Percentiles rank a stretch among this genome's conserved stretches.
These are phyloP conservation scores for Favolaschia claudopus DNA, from an alignment of 768 basidiomycete genomes.

Conservation along the genomic window DNA sequence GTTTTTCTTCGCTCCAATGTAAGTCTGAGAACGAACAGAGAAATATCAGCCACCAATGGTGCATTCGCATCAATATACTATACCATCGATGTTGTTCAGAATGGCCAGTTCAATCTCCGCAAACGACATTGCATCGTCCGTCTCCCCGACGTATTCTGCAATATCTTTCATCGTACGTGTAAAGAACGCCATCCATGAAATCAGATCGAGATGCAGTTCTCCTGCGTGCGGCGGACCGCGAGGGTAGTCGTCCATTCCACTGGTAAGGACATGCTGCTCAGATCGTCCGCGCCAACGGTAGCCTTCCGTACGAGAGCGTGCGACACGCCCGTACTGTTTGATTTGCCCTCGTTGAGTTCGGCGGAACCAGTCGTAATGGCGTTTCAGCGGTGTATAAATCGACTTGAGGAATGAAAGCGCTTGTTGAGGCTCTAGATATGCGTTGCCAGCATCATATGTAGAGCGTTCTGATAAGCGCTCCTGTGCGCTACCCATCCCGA, in stretches of 20 bases:
- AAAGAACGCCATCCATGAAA: conserved; percentile 98
- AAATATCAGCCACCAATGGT: background rate
- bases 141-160: conserved; percentile 84
- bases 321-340: conserved; percentile 84
- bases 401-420: conserved; percentile 75
- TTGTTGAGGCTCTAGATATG: conserved; percentile 61
- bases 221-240: conserved; percentile 88
- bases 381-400: conserved; percentile 84
- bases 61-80: too few relatives aligned
- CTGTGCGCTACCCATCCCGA: conserved; percentile 60
- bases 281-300: conserved; percentile 96
- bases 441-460: conserved; percentile 40
- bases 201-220: conserved; percentile 92
- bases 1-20: conserved; percentile 88
- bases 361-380: conserved; percentile 97
- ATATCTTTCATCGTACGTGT: conserved; percentile 92
- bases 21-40: conserved; percentile 62
- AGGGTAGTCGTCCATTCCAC: conserved; percentile 97
- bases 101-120: conserved; percentile 81
- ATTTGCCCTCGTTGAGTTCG: conserved; percentile 94
- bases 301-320: conserved; percentile 87
- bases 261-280: conserved; percentile 86
- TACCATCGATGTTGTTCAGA: conserved; percentile 86
- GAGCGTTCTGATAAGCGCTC: conserved; percentile 48
- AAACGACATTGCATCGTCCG: conserved; percentile 84